Evolutionary conservation across 129 eudicot genomes (phyloP), one percentile per base, ranked within the genome.

Genomic region (Saposhnikovia divaricata): DNA sequence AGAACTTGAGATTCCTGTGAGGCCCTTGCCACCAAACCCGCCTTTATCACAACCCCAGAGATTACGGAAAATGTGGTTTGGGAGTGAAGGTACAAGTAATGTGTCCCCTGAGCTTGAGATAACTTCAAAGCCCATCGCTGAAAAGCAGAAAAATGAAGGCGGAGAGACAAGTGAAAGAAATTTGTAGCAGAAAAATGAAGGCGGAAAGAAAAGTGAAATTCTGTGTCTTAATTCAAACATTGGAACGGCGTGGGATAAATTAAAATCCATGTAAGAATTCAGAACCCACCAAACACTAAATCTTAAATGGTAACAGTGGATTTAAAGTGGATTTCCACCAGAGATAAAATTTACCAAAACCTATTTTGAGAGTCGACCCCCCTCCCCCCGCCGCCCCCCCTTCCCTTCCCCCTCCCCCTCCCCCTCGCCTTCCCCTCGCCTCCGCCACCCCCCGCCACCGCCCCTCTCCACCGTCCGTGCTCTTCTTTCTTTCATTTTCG

Each of bases 191-290:
- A 76, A 84, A 57, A 39, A 40, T 78, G 72, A 42, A 21, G 38
- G 27, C 57, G 78, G 34, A 0, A 75, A 48, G 55, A 86, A 57
- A 76, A 74, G 77, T 77, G 88, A 79, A 37, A 88, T n/a, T 61
- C 37, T 34, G n/a, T 2, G 50, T 86, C 84, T 87, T 6, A 87
- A 92, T 23, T 92, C 91, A 16, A 90, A 92, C 44, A 83, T 82
- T 47, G 87, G 82, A 61, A 91, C 79, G 91, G 92, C 84, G 78
- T 89, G 90, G 92, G 95, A 92, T 85, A 85, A 88, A 77, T 75
- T 88, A 59, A 89, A 86, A 79, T 87, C 86, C 53, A n/a, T n/a
- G n/a, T n/a, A n/a, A n/a, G n/a, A n/a, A n/a, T n/a, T n/a, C n/a
- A n/a, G n/a, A n/a, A n/a, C n/a, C n/a, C n/a, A n/a, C n/a, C n/a